Base-by-base conservation (phyloP, 441 rosid species). In the Gossypium gossypioides region DNA sequence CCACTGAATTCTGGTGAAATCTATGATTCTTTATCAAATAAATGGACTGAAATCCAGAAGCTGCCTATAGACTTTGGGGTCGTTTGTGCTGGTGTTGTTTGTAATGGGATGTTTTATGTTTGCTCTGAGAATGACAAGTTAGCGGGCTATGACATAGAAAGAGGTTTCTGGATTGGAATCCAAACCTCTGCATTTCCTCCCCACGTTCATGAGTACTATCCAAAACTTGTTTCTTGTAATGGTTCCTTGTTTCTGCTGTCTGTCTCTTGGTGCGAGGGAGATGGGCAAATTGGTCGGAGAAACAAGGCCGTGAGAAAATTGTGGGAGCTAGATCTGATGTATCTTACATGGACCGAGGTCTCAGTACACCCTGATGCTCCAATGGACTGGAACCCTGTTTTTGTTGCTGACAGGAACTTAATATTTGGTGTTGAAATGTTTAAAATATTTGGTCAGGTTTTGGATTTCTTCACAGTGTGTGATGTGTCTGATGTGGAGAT, bases 211-310 rank as follows among this genome's bases (percentile, higher is more conserved):
- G 99, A 95, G 77, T 95, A 92, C 78, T 89, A 86, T 80, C 99
- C 99, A 19, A 91, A 91, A 76, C 94, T 95, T 32, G 94, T 92
- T 6, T 92, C 96, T 37, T 85, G 89, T 74, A 80, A 84, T 66
- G 86, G 88, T 21, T 84, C 86, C 57, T 78, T 95, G 54, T 88
- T 92, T 74, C 84, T 91, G 97, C 86, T 95, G 44, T 92, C 97
- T 1, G 97, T 95, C 32, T 95, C 99, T 10, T 95, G 99, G 99
- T 95, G 99, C 42, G 97, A 91, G 75, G 99, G 99, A 60, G 92
- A 92, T 77, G 97, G 99, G 40, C 92, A 86, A 65, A 95, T 95
- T 56, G 99, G 99, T 58, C 86, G 82, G 76, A 87, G 99, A 79
- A 95, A 95, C 92, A 95, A 95, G 85, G 99, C 97, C 1, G 96